Conservation (phyloP, 495 filamentous ascomycete genomes). For the Penicillium steckii region DNA sequence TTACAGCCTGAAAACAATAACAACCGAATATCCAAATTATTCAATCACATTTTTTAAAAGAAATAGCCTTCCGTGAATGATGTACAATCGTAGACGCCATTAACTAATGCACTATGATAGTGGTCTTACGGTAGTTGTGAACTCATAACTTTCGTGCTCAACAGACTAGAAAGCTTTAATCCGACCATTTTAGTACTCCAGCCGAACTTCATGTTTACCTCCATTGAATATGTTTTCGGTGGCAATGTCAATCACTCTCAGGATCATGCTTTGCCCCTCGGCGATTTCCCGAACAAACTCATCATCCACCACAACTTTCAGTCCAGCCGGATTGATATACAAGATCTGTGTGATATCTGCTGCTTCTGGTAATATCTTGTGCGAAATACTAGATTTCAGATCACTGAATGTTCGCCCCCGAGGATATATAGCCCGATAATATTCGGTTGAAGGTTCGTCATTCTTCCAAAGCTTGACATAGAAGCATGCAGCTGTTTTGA, state of each 20-base stretch:
- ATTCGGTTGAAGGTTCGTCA: not conserved
- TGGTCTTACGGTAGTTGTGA: too few relatives aligned
- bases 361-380: not conserved
- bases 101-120: too few relatives aligned
- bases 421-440: slow-evolving; percentile 7
- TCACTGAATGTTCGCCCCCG: slow-evolving; percentile 1
- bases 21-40: too few relatives aligned
- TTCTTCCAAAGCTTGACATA: not conserved
- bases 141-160: too few relatives aligned
- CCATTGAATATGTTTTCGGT: not conserved
- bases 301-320: slow-evolving; percentile 6
- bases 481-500: slow-evolving; percentile 3
- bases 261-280: slow-evolving; percentile 6
- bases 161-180: too few relatives aligned
- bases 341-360: not conserved
- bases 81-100: too few relatives aligned
- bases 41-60: too few relatives aligned
- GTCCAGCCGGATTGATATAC: not conserved
- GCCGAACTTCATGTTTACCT: not conserved
- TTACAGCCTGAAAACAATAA: too few relatives aligned
- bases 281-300: slow-evolving; percentile 3
- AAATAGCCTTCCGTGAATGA: too few relatives aligned
- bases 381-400: not conserved
- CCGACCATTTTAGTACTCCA: not conserved
- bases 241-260: not conserved